Percentiles rank a stretch among this genome's conserved stretches.
Evolutionary conservation across 2,329 filamentous ascomycete genomes (phyloP).

Genomic region (Penicillium sp.): DNA sequence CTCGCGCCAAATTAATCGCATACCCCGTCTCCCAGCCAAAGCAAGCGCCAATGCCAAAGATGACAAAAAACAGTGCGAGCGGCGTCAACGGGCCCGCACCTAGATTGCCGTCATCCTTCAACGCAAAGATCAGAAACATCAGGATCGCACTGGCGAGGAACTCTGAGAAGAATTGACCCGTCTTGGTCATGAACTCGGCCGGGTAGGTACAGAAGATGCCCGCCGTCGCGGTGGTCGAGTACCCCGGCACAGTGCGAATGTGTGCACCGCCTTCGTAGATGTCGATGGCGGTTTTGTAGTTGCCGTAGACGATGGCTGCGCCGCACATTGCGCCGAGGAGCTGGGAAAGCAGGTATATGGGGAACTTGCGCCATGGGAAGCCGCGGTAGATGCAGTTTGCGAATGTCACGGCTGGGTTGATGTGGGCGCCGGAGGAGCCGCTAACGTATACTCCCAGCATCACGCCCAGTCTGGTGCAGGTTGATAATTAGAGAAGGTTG

Average conservation of each 20-base stretch:
- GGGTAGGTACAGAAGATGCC: slow-evolving; percentile 76
- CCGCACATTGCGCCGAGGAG: slow-evolving; percentile 67
- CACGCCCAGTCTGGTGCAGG: slow-evolving; percentile 57
- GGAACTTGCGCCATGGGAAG: slow-evolving; percentile 69
- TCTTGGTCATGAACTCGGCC: slow-evolving; percentile 60
- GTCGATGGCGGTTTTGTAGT: slow-evolving; percentile 67
- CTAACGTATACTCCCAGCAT: slow-evolving; percentile 68
- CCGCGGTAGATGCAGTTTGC: slow-evolving; percentile 69
- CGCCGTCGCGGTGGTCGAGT: slow-evolving; percentile 61
- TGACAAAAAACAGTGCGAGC: slow-evolving; percentile 68
- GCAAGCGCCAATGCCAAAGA: slow-evolving; percentile 72
- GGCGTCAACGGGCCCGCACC: slow-evolving; percentile 62
- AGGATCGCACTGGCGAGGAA: slow-evolving; percentile 68
- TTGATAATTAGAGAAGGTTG: slow-evolving; percentile 2
- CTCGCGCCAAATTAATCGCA: slow-evolving; percentile 72
- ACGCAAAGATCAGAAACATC: slow-evolving; percentile 71
- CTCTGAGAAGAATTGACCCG: slow-evolving; percentile 71
- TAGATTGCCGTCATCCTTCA: slow-evolving; percentile 53
- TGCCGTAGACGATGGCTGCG: slow-evolving; percentile 62
- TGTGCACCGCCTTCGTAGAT: slow-evolving; percentile 59
- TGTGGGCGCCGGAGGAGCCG: slow-evolving; percentile 64
- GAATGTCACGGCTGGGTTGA: slow-evolving; percentile 72
- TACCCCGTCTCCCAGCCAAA: slow-evolving; percentile 79
- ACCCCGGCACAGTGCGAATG: slow-evolving; percentile 63
- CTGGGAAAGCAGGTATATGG: slow-evolving; percentile 68